Base-by-base conservation (phyloP, 192 early-diverging fungal species). In the Backusella westeae region DNA sequence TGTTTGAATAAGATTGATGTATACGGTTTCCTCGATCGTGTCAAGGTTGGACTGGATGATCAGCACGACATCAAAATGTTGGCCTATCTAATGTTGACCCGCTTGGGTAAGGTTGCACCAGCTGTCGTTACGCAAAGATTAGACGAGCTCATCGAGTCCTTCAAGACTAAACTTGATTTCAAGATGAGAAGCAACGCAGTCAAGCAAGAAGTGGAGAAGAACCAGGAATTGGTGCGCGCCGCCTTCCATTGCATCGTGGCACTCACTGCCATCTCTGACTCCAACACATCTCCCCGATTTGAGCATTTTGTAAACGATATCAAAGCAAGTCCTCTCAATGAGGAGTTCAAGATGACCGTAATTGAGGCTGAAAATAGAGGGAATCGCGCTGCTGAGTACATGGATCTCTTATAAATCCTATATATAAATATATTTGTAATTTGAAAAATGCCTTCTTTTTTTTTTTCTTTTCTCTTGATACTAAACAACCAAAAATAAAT, bases 181-280 rank as follows among this genome's bases (percentile, higher is more conserved):
- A 88, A 93, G 66, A 82, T 92, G 23, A 94, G 94, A 82, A 85
- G 86, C n/a, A 95, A 91, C 65, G 94, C 95, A 12, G 94, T 98
- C 69, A 96, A 96, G 82, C 94, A 97, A 74, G 97, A 99, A 78
- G 85, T 96, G 29, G 97, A 98, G 66, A 95, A 95, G 85, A 90
- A 95, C 74, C 86, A 93, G 71, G 93, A 95, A 74, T 80, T 96
- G 59, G 87, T 95, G 14, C 85, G 91, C 38, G 89, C 89, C 36
- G 90, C 91, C 1, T 79, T 95, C 21, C 84, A 90, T n/a, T 86
- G 89, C 46, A 82, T 91, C 46, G 84, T 85, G 1, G 84, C 84
- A 32, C 76, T 93, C 34, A 85, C 81, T 34, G 81, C 3, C 14
- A 56, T 34, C 29, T 35, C 32, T 72, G 42, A 34, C 67, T 23